Conservation (phyloP, 2,329 filamentous ascomycete genomes). For the Xylariaceae sp. region DNA sequence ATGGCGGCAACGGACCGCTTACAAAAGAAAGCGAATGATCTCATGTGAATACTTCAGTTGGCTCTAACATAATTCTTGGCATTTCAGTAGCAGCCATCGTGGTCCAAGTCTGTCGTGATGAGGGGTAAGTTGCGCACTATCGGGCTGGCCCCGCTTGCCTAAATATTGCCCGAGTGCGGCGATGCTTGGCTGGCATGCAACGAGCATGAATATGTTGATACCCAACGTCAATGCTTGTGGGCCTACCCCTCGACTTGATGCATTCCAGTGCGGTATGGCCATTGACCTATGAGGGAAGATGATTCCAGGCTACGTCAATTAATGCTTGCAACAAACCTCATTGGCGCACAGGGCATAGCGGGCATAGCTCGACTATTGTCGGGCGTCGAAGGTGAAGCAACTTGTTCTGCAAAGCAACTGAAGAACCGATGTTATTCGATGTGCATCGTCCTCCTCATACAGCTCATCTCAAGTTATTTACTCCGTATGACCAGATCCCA, state of each 20-base stretch:
- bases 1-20: too few species aligned
- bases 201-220: slow-evolving; percentile 16
- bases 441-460: too few species aligned
- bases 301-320: slow-evolving; percentile 20
- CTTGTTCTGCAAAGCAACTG: too few species aligned
- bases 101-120: too few species aligned
- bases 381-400: slow-evolving; percentile 27
- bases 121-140: slow-evolving; percentile 4
- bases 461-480: too few species aligned
- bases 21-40: too few species aligned
- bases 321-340: too few species aligned
- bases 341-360: slow-evolving; percentile 3
- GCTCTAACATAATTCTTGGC: too few species aligned
- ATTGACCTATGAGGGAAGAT: slow-evolving; percentile 23
- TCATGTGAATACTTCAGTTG: too few species aligned
- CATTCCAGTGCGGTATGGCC: slow-evolving; percentile 22
- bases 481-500: too few species aligned
- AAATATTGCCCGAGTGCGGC: slow-evolving; percentile 1
- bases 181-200: slow-evolving; percentile 15
- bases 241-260: slow-evolving; percentile 9
- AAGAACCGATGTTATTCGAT: too few species aligned
- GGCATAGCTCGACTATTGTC: slow-evolving; percentile 17
- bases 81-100: too few species aligned
- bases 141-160: not conserved
- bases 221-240: slow-evolving; percentile 13